phyloP scores from a whole-genome alignment of 257 asterid genomes.

The Nicotiana knightiana region DNA sequence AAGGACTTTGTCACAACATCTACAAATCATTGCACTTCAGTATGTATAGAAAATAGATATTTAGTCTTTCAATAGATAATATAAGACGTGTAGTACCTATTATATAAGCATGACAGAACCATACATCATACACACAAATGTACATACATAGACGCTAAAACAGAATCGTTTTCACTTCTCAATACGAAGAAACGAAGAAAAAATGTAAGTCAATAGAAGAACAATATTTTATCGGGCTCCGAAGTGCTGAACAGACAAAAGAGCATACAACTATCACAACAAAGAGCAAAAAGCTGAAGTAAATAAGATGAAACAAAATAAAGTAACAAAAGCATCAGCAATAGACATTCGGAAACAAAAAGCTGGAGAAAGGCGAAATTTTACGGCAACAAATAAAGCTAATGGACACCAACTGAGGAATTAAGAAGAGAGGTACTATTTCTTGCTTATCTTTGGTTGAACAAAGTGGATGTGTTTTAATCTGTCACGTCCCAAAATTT shows the following conservation, averaged over 20 bases:
- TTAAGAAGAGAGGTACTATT: too few species aligned
- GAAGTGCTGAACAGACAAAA: background rate
- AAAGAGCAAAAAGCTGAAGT: background rate
- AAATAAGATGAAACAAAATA: background rate
- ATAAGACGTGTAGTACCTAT: too few species aligned
- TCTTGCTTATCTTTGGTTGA: too few species aligned
- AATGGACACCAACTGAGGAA: background rate
- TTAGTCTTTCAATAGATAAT: too few species aligned
- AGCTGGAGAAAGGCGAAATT: too few species aligned
- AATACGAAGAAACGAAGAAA: background rate
- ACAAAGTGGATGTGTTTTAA: too few species aligned
- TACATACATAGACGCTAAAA: background rate
- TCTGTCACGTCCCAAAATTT: too few species aligned
- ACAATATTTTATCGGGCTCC: background rate
- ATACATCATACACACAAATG: too few species aligned
- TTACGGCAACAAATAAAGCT: background rate
- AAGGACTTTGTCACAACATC: constrained; percentile 94
- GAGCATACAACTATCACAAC: background rate
- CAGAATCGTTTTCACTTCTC: background rate
- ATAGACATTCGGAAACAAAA: background rate
- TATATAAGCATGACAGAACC: too few species aligned
- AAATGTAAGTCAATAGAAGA: background rate
- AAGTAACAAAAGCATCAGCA: background rate
- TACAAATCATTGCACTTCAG: constrained; percentile 28
- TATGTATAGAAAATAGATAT: background rate